Percentiles rank a stretch among this genome's conserved stretches.
Conservation (phyloP, 2,329 filamentous ascomycete species). For the Annulohypoxylon truncatum region DNA sequence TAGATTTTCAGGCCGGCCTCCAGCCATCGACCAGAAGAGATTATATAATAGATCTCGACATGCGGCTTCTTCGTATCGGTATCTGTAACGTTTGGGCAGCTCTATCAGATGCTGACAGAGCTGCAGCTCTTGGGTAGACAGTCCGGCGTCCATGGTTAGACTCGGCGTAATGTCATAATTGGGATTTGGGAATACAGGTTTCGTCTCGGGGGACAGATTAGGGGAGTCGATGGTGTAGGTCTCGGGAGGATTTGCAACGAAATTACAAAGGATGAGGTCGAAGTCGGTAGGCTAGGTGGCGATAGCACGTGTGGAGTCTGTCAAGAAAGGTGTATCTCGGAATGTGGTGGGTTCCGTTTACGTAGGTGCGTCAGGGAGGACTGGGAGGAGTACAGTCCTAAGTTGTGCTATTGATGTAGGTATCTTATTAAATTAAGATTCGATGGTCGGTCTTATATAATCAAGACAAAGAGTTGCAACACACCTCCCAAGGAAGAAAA, state of each 20-base stretch:
- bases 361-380: background rate
- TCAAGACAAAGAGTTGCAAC: slow-evolving; percentile 18
- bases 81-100: slow-evolving; percentile 77
- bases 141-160: slow-evolving; percentile 61
- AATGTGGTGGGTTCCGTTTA: slow-evolving; percentile 1
- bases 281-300: slow-evolving; percentile 4
- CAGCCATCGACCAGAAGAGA: slow-evolving; percentile 89
- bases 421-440: background rate
- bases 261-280: background rate
- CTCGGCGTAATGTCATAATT: slow-evolving; percentile 40
- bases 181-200: background rate
- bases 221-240: background rate
- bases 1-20: slow-evolving; percentile 78
- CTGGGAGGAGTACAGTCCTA: background rate
- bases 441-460: slow-evolving; percentile 33
- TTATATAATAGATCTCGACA: slow-evolving; percentile 77
- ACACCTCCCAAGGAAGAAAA: slow-evolving; percentile 12
- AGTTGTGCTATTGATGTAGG: background rate
- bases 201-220: background rate
- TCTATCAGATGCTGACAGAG: slow-evolving; percentile 85
- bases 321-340: background rate
- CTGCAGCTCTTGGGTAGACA: slow-evolving; percentile 79
- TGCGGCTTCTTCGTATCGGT: slow-evolving; percentile 80
- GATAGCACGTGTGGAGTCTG: slow-evolving; percentile 26
- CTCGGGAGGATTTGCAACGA: background rate